Percentiles rank a stretch among this genome's conserved stretches.
Evolutionary conservation across 805 yeast species (phyloP).

Genomic region (Ogataea wickerhamii): DNA sequence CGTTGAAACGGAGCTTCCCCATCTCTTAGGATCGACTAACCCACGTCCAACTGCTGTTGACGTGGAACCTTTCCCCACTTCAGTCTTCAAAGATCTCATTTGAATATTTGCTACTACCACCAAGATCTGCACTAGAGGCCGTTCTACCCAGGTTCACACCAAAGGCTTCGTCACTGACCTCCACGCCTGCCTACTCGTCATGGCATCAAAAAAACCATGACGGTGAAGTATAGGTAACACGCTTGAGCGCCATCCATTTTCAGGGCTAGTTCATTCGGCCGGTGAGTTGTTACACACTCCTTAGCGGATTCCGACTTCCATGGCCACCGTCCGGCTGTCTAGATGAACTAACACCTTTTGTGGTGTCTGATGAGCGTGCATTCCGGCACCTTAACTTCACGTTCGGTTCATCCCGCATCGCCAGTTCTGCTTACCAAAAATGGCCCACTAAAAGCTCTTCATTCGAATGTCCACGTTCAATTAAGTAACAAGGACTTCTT

Average conservation of each 20-base stretch:
- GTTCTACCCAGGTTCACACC: slow-evolving; percentile 7
- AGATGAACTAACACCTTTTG: slow-evolving; percentile 6
- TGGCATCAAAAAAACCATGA: slow-evolving; percentile 6
- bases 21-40: slow-evolving; percentile 7
- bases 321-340: slow-evolving; percentile 47
- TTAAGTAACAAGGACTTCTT: slow-evolving; percentile 6
- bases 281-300: slow-evolving; percentile 53
- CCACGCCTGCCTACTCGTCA: slow-evolving; percentile 7
- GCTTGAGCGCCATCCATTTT: slow-evolving; percentile 7
- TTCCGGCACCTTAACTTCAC: slow-evolving; percentile 6
- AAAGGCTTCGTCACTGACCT: slow-evolving; percentile 7
- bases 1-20: slow-evolving; percentile 7
- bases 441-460: slow-evolving; percentile 7
- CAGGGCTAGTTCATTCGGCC: slow-evolving; percentile 23
- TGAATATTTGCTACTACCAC: slow-evolving; percentile 6
- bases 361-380: slow-evolving; percentile 6
- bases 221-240: slow-evolving; percentile 6
- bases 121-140: slow-evolving; percentile 7
- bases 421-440: slow-evolving; percentile 7
- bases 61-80: slow-evolving; percentile 7
- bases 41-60: slow-evolving; percentile 7
- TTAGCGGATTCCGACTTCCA: slow-evolving; percentile 52
- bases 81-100: slow-evolving; percentile 6
- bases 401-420: slow-evolving; percentile 7
- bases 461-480: slow-evolving; percentile 5